Evolutionary conservation across 306 rosid species (phyloP), one percentile per base, ranked within the genome.

Genomic region (Luffa acutangula): DNA sequence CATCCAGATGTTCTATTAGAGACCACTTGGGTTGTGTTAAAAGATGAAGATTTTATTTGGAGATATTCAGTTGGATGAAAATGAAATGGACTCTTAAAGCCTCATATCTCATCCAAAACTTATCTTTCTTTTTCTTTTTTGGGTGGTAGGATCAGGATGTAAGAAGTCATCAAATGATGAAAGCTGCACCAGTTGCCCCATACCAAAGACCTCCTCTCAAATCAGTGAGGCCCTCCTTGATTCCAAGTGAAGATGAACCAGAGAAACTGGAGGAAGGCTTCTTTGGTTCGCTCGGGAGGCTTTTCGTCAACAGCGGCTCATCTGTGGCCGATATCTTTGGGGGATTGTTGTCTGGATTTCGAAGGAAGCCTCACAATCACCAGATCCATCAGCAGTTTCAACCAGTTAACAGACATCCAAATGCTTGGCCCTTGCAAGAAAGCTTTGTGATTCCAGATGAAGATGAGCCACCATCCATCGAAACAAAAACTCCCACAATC

Each of bases 381-480:
- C 91, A 90, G 64, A 43, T 85, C 51, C 93, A 91, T 25, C 96
- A 91, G 34, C 92, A 92, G 57, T 84, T 86, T 79, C 95, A 91
- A 36, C 92, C 87, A 82, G 46, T 81, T 21, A 87, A 82, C 65
- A 86, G 87, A 13, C 83, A 85, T 75, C 77, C 90, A 62, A 87
- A 85, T 65, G 17, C 75, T 66, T 96, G 97, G 99, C 97, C 99
- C 2, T 46, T 87, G 90, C 99, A 96, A 88, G 99, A 96, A 81
- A 96, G 98, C 76, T 96, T 82, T 85, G 93, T 91, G 54, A 91
- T 93, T 80, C 94, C 98, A 13, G 87, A 91, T 56, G 98, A 84
- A 84, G 97, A 93, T 37, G 99, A 88, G 84, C 99, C 99, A 48
- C 99, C 97, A 25, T 42, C 91, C 15, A 20, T 90, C 46, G 99